Base-by-base conservation (phyloP, 257 asterid genomes). In the Ilex asprella region DNA sequence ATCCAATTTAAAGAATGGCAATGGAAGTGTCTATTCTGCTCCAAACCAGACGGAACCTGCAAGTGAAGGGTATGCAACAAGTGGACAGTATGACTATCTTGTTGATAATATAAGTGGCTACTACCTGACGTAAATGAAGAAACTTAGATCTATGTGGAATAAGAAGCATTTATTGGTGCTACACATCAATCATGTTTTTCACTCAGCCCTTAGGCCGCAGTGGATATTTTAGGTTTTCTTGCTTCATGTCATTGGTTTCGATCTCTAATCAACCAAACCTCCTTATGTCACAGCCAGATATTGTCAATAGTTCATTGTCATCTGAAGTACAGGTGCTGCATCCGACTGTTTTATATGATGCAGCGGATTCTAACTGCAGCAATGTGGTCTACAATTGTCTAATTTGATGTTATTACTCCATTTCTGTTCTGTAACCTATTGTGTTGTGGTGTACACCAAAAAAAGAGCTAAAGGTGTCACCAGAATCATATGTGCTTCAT, bases 41-140 rank as follows among this genome's bases (percentile, higher is more conserved):
- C 61, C 77, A 8, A 62, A 61, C 30, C 68, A 46, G 21, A 15
- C 41, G 12, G 75, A 21, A 12, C 50, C 70, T 57, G 69, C 73
- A 55, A 81, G 64, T 52, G 91, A 81, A 61, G 87, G 70, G 71
- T 73, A 75, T 67, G 66, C 59, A 43, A 66, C 74, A 30, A 76
- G 71, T 51, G 68, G 73, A 31, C 78, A 78, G 2, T 68, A 59
- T 64, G 88, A 78, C 47, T 89, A 82, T 77, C 87, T 82, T 6
- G 84, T 75, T 56, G 89, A 85, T 61, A 67, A 87, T 67, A 58
- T 75, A 63, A 69, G 59, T 59, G 91, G 83, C 39, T 83, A 80
- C 75, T 85, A 75, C 75, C 41, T 77, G 56, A 73, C 84, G 30
- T 81, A 78, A 75, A 59, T 16, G 32, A 16, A 55, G 3, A 21